Base-by-base conservation (phyloP, 257 asterid species). In the Ajuga chamaepitys region DNA sequence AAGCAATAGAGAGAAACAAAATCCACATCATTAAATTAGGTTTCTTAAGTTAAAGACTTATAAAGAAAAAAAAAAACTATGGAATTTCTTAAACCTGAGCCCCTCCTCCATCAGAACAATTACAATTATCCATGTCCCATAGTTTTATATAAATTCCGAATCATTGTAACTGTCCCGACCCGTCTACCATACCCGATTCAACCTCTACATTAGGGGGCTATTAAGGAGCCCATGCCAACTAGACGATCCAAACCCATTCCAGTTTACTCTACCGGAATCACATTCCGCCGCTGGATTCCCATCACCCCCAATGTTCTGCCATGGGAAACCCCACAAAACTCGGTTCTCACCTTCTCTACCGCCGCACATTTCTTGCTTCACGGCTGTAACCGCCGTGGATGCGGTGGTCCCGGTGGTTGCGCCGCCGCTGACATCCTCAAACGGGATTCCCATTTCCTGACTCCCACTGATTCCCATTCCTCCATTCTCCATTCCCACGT, bases 201-300 rank as follows among this genome's bases (percentile, higher is more conserved):
- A 17, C 14, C 10, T 48, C 45, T 73, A 92, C 90, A 85, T 80
- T 26, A 92, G 85, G 32, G 97, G 85, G 50, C 93, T 85, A 58
- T 92, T 89, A 24, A 89, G 68, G 53, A 92, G 96, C 12, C 95
- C 98, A 40, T 88, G 96, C 95, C 95, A 83, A 51, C 63, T 70
- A 0, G 89, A 68, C 16, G 86, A 47, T 5, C 85, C 86, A 51
- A 85, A 77, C 13, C 88, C 88, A 51, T 72, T 83, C 94, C 94
- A 78, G 64, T 72, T 80, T 8, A 72, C 70, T 17, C 83, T 76
- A 20, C 77, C 74, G 9, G 88, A 61, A 59, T 83, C 88, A 12
- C 73, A 66, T 30, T 83, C 89, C 45, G 72, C 70, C 52, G 13
- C 72, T 50, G 7, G 8, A 40, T 80, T 84, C 7, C 70, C 78